These are phyloP conservation scores for Hortiboletus flavorubellus DNA, from an alignment of 768 basidiomycete species.

Conservation along the genomic window DNA sequence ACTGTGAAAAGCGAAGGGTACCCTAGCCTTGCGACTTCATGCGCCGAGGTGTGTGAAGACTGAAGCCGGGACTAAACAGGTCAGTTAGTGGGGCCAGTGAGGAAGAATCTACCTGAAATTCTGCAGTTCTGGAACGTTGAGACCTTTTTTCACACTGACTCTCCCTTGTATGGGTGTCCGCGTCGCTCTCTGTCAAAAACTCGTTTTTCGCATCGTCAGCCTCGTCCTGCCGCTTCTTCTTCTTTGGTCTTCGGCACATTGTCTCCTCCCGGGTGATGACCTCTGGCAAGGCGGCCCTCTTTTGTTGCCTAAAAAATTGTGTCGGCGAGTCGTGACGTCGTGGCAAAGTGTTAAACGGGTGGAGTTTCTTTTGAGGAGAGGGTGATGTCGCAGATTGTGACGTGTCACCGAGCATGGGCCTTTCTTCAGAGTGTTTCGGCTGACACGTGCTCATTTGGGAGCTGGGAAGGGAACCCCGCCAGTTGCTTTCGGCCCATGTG, in stretches of 20 bases:
- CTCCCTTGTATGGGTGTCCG: not conserved
- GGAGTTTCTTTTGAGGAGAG: not conserved
- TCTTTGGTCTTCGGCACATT: not conserved
- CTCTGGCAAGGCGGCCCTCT: not conserved
- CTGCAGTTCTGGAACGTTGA: not conserved
- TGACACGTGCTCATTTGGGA: not conserved
- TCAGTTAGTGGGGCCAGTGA: not conserved
- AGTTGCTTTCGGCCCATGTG: not conserved
- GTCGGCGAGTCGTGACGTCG: not conserved
- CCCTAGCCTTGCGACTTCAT: not conserved
- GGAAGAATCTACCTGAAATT: not conserved
- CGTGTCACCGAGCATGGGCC: not conserved
- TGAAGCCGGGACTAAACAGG: not conserved
- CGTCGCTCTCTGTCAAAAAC: not conserved
- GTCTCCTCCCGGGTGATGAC: not conserved
- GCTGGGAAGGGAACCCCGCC: not conserved
- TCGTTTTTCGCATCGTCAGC: not conserved
- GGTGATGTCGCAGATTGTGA: not conserved
- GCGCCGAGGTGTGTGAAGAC: not conserved
- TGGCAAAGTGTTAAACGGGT: not conserved
- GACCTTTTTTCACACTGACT: not conserved
- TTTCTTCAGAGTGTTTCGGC: not conserved
- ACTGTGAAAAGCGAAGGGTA: too few species aligned
- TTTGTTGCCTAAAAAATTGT: not conserved
- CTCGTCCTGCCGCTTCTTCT: not conserved